Evolutionary conservation across 257 asterid genomes (phyloP).

Genomic region (Capsicum chinense): DNA sequence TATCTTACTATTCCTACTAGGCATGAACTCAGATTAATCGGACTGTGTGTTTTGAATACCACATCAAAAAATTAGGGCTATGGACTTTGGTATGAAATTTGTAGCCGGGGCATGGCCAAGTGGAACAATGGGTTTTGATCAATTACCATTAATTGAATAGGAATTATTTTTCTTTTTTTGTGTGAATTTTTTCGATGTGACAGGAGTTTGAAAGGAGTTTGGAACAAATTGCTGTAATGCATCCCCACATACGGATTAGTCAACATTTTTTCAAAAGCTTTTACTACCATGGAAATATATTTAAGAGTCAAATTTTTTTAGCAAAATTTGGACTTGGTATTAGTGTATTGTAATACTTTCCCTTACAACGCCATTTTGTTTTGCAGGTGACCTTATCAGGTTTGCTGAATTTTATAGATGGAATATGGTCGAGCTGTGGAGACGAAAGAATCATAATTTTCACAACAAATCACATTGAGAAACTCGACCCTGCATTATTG

Average conservation of each 20-base stretch:
- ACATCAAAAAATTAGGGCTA: neutral
- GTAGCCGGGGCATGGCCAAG: too few species aligned
- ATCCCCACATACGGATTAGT: neutral
- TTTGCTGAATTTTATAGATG: constrained; percentile 34
- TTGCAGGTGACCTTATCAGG: constrained; percentile 17
- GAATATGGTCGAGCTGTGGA: neutral
- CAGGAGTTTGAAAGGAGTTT: neutral
- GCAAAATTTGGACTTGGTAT: neutral
- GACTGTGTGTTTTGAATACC: neutral
- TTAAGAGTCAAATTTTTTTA: too few species aligned
- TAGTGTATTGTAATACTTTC: neutral
- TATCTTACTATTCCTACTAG: neutral
- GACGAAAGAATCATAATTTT: constrained; percentile 15
- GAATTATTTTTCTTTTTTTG: neutral
- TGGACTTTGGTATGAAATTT: neutral
- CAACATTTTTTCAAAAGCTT: neutral
- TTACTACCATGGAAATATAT: neutral
- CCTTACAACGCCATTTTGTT: neutral
- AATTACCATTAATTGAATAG: too few species aligned
- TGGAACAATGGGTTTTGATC: too few species aligned
- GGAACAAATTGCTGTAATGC: neutral
- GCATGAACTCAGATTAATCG: neutral
- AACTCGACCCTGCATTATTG: constrained; percentile 44
- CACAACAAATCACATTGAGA: constrained; percentile 43
- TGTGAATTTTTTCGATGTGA: neutral